Base-by-base conservation (phyloP, 345 rosid species). In the Laguncularia racemosa region DNA sequence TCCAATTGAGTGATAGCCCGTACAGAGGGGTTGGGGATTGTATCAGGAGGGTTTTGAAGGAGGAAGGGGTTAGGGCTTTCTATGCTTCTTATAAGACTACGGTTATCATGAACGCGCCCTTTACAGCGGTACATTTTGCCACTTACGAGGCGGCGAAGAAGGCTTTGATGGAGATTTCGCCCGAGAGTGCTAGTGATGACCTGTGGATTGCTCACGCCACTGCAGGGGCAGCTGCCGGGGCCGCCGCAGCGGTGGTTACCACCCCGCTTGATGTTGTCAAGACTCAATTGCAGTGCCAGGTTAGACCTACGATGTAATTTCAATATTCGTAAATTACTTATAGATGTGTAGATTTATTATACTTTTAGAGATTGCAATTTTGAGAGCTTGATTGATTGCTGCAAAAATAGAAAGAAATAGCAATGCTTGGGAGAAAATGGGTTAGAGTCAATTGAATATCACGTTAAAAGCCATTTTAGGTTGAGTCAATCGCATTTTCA, bases 211-310 rank as follows among this genome's bases (percentile, higher is more conserved):
- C 88, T 57, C 90, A 90, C 48, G 99, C 97, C 59, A 95, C 99
- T 21, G 99, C 97, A 6, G 99, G 99, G 46, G 96, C 99, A 14
- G 93, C 83, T 0, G 99, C 99, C 6, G 99, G 99, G 19, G 97
- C 88, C 0, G 53, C 84, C 48, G 99, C 95, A 0, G 95, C 97
- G 28, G 95, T 80, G 12, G 57, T 85, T 6, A 93, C 97, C 0
- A 86, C 95, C 5, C 99, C 95, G 3, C 85, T 89, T 14, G 97
- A 93, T 50, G 97, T 89, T 44, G 97, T 89, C 23, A 93, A 93
- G 75, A 93, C 99, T 52, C 97, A 89, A 75, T 78, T 95, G 86
- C 99, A 95, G 62, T 95, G 99, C 73, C 99, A 95, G 99, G 99
- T 95, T 71, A 65, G 40, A 33, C 40, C 40, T 33, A 33, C 9